phyloP scores from a whole-genome alignment of 306 rosid genomes.

The Prunus mongolica region DNA sequence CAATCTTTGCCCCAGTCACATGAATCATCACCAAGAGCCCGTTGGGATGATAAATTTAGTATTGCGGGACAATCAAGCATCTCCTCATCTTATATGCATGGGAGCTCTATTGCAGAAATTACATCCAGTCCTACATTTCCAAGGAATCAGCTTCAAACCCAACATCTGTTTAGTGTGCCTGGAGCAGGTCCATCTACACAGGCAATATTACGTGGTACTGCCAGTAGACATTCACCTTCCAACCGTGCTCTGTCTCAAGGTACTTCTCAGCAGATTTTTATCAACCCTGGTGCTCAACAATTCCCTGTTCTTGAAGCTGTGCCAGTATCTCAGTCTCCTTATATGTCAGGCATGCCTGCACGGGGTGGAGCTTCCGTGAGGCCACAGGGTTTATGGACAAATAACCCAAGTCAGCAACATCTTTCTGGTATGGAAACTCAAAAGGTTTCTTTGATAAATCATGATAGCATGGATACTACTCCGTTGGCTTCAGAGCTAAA shows the following conservation, averaged over 20 bases:
- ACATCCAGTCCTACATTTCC: conserved; percentile 33
- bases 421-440: conserved; percentile 27
- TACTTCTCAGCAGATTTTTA: conserved; percentile 20
- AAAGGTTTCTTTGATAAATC: conserved; percentile 11
- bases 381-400: conserved; percentile 30
- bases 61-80: conserved; percentile 22
- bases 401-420: conserved; percentile 26
- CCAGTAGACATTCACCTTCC: conserved; percentile 28
- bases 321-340: conserved; percentile 26
- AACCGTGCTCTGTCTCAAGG: conserved; percentile 32
- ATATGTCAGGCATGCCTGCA: conserved; percentile 25
- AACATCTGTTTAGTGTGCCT: conserved; percentile 20
- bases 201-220: conserved; percentile 24
- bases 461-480: conserved; percentile 26
- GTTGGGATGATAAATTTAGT: conserved; percentile 36
- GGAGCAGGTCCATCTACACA: conserved; percentile 24
- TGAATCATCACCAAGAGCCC: conserved; percentile 32
- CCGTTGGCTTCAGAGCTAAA: conserved; percentile 22
- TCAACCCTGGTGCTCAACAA: conserved; percentile 27
- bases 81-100: conserved; percentile 27
- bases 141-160: conserved; percentile 42
- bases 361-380: conserved; percentile 29
- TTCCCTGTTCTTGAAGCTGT: conserved; percentile 39
- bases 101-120: conserved; percentile 23
- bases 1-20: conserved; percentile 27